These are phyloP conservation scores for Hepatocystis sp. DNA, from an alignment of 169 alveolate genomes.

Conservation along the genomic window DNA sequence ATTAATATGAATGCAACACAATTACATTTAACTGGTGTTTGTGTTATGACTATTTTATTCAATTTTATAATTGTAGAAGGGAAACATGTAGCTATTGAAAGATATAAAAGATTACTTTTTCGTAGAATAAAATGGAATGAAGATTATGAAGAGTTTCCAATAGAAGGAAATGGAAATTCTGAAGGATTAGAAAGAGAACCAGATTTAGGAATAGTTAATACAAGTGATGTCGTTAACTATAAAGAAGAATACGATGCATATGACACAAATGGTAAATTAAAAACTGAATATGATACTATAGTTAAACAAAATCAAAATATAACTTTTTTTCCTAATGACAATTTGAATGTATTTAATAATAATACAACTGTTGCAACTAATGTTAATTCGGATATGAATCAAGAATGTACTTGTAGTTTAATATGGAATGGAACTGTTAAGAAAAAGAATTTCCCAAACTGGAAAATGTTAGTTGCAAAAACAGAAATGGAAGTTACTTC, in stretches of 20 bases:
- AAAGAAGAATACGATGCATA: constrained; percentile 26
- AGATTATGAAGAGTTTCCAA: constrained; percentile 26
- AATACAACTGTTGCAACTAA: neutral
- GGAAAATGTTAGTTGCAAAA: constrained; percentile 80
- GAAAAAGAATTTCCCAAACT: constrained; percentile 81
- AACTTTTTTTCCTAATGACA: too few species aligned
- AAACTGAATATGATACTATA: neutral
- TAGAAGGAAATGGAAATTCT: too few species aligned
- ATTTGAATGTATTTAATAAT: too few species aligned
- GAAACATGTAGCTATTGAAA: constrained; percentile 79
- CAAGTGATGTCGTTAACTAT: neutral
- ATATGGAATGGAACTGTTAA: constrained; percentile 86
- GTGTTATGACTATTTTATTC: constrained; percentile 80
- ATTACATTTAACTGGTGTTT: constrained; percentile 92
- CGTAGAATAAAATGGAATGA: constrained; percentile 87
- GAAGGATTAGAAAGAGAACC: too few species aligned
- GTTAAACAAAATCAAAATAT: constrained; percentile 1
- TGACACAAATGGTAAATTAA: constrained; percentile 1
- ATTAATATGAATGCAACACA: constrained; percentile 92
- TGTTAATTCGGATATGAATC: constrained; percentile 5
- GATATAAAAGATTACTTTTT: constrained; percentile 82
- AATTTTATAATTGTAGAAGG: constrained; percentile 77
- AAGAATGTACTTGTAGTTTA: constrained; percentile 82
- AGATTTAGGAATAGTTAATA: neutral
- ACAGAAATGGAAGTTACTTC: constrained; percentile 61